Evolutionary conservation across 2,329 filamentous ascomycete genomes (phyloP).

Genomic region (Cordyceps cicadae): DNA sequence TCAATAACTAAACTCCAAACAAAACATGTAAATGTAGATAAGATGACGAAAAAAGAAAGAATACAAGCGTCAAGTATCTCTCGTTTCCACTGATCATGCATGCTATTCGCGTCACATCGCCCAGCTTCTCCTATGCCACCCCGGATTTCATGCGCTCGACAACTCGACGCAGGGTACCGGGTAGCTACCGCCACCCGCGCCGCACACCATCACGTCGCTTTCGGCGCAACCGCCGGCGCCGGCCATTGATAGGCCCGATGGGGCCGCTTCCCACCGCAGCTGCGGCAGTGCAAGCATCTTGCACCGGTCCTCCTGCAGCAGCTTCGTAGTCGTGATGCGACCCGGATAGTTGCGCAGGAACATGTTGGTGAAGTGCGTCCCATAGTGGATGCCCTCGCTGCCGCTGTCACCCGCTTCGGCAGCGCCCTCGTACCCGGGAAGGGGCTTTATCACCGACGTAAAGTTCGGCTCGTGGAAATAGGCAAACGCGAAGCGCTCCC

Average conservation of each 20-base stretch:
- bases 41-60: background rate
- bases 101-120: background rate
- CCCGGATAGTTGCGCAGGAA: slow-evolving; percentile 41
- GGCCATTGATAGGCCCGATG: background rate
- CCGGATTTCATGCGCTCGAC: background rate
- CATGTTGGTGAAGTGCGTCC: slow-evolving; percentile 46
- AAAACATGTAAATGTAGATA: background rate
- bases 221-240: background rate
- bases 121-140: background rate
- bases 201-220: background rate
- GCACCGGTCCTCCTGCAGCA: slow-evolving; percentile 24
- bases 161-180: background rate
- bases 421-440: slow-evolving; percentile 26
- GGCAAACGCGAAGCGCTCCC: slow-evolving; percentile 39
- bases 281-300: slow-evolving; percentile 15
- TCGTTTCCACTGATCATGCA: background rate
- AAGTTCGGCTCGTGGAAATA: slow-evolving; percentile 47
- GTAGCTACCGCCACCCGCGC: background rate
- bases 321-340: slow-evolving; percentile 33
- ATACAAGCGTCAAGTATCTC: background rate
- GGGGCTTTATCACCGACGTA: slow-evolving; percentile 33
- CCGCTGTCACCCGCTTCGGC: slow-evolving; percentile 20
- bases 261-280: background rate
- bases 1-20: background rate
- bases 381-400: slow-evolving; percentile 38